These are phyloP conservation scores for Yueomyces sp. DNA, from an alignment of 1,139 yeast species.

Conservation along the genomic window DNA sequence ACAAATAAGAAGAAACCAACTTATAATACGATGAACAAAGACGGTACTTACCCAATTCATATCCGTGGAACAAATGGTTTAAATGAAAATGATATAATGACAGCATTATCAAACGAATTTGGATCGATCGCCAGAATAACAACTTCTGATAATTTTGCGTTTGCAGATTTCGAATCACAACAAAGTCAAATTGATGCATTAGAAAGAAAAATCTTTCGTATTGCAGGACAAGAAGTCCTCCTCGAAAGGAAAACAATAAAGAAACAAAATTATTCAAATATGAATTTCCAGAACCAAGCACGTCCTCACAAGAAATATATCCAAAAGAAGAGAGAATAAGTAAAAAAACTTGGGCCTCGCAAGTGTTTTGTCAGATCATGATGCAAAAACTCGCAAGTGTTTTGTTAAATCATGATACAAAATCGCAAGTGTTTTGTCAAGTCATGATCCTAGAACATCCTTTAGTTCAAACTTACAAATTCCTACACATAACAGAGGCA, in stretches of 20 bases:
- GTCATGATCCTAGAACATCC: too few species aligned
- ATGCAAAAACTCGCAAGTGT: too few species aligned
- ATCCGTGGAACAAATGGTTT: slow-evolving; percentile 19
- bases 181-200: slow-evolving; percentile 18
- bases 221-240: slow-evolving; percentile 13
- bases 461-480: too few species aligned
- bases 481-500: too few species aligned
- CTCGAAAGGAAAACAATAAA: slow-evolving; percentile 16
- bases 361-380: too few species aligned
- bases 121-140: slow-evolving; percentile 18
- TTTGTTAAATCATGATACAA: too few species aligned
- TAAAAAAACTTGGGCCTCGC: not conserved
- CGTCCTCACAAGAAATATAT: slow-evolving; percentile 3
- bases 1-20: slow-evolving; percentile 11
- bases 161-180: slow-evolving; percentile 19
- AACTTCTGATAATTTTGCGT: slow-evolving; percentile 18
- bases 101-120: slow-evolving; percentile 14
- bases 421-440: too few species aligned
- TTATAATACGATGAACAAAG: slow-evolving; percentile 16
- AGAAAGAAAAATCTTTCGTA: slow-evolving; percentile 11
- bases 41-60: slow-evolving; percentile 19
- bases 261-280: slow-evolving; percentile 6
- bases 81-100: slow-evolving; percentile 14
- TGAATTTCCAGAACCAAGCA: not conserved
- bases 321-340: slow-evolving; percentile 5